Evolutionary conservation across 164 flowering plant species (phyloP), one percentile per base, ranked within the genome.

Genomic region (Stephania japonica): DNA sequence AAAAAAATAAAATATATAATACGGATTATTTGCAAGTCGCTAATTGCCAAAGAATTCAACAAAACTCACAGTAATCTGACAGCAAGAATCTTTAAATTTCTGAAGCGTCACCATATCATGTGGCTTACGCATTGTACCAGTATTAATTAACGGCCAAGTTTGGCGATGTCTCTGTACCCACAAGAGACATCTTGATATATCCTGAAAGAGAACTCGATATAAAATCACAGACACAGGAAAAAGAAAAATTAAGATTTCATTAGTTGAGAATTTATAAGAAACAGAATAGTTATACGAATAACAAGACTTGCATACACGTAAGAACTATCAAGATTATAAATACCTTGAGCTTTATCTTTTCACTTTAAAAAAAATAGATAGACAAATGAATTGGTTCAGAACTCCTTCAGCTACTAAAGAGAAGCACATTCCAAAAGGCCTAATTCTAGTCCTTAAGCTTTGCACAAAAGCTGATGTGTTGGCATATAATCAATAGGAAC

Each of bases 111-210:
- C 75, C 72, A 90, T 70, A 81, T 93, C 99, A 67, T 91, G 82
- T 59, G 97, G 94, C 82, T 92, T 96, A 70, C 85, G 75, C 78
- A 88, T 75, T 71, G 91, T 81, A 73, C 91, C 95, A 23, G 95
- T 96, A 70, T 85, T 84, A 78, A 93, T 85, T 72, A 87, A 83
- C 19, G 99, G 97, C 99, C 99, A 96, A 7, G 97, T 90, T 73
- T 92, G 97, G 80, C 93, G 94, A 83, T 92, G 97, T 73, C 88
- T 84, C 82, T 96, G 97, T 42, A 91, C 89, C 99, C 99, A 96
- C 42, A 96, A 85, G 72, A 96, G 95, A 84, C 97, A 90, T 83
- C 98, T 89, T 32, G 97, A 87, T 78, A 96, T 87, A 84, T 96
- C 99, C 98, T 96, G 86, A 76, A 82, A 76, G 68, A 67, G 43